Conservation (phyloP, 2,329 filamentous ascomycete genomes). For the Zymoseptoria brevis region DNA sequence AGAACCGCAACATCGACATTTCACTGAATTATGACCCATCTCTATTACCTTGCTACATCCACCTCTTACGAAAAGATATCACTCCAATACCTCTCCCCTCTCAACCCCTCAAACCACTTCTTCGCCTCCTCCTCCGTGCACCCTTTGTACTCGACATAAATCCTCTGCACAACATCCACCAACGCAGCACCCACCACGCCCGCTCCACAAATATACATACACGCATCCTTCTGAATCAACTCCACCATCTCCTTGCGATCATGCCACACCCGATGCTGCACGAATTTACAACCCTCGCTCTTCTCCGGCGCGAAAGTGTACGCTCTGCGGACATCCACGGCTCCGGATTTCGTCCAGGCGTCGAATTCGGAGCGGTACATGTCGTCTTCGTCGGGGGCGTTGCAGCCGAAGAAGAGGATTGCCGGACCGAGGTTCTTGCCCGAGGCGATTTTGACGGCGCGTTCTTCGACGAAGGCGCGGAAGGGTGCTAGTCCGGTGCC, state of each 20-base stretch:
- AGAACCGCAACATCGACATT: too few relatives aligned
- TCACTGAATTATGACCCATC: too few relatives aligned
- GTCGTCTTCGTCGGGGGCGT: slow-evolving; percentile 47
- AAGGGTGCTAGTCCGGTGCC: slow-evolving; percentile 45
- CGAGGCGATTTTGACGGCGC: slow-evolving; percentile 32
- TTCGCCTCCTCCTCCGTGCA: slow-evolving; percentile 28
- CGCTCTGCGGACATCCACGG: slow-evolving; percentile 53
- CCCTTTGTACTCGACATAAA: slow-evolving; percentile 34
- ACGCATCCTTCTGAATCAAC: slow-evolving; percentile 44
- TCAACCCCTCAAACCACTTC: slow-evolving; percentile 39
- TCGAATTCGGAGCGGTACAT: slow-evolving; percentile 54
- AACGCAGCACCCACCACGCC: slow-evolving; percentile 35
- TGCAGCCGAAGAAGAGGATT: slow-evolving; percentile 59
- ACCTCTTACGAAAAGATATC: slow-evolving; percentile 31
- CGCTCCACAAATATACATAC: slow-evolving; percentile 57
- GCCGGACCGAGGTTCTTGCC: slow-evolving; percentile 51
- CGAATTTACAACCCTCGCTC: slow-evolving; percentile 45
- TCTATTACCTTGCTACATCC: not conserved
- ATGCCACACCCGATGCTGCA: slow-evolving; percentile 45
- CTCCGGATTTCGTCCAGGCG: slow-evolving; percentile 53
- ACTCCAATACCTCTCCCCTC: slow-evolving; percentile 40
- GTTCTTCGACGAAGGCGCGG: slow-evolving; percentile 36
- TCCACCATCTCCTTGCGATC: slow-evolving; percentile 40
- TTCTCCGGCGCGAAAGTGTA: slow-evolving; percentile 43
- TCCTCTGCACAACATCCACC: slow-evolving; percentile 34